A percentile compares a stretch with the other conserved stretches of the same genome.
phyloP scores from a whole-genome alignment of 2,329 filamentous ascomycete species.

The Trichoderma sp. region DNA sequence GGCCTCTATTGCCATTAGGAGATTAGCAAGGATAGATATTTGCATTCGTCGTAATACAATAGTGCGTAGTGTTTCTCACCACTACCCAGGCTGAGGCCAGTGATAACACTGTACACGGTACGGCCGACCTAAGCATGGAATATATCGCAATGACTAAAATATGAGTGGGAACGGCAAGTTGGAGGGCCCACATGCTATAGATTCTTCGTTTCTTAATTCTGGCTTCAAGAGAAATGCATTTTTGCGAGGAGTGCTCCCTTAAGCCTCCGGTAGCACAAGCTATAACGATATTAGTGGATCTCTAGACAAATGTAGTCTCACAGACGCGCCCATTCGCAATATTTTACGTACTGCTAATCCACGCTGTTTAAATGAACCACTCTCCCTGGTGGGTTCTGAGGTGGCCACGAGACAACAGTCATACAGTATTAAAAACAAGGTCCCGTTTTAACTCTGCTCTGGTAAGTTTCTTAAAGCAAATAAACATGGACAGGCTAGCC shows the following conservation, averaged over 20 bases:
- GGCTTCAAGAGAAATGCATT: background rate
- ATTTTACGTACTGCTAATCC: background rate
- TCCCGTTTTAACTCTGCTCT: slow-evolving; percentile 15
- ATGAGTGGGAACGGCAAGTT: background rate
- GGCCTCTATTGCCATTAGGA: background rate
- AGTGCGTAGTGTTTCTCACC: too few relatives aligned
- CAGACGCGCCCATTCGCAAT: background rate
- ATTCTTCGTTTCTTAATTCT: background rate
- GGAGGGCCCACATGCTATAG: too few relatives aligned
- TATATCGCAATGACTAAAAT: background rate
- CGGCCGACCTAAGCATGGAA: too few relatives aligned
- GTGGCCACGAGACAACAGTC: background rate
- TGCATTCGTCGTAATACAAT: too few relatives aligned
- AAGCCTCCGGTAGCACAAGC: background rate
- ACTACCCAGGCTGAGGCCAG: background rate
- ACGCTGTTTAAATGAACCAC: background rate
- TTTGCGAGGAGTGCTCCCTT: background rate
- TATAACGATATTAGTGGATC: background rate
- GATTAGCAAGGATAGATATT: background rate
- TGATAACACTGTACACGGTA: background rate
- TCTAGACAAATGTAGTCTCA: background rate
- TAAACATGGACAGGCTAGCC: slow-evolving; percentile 11
- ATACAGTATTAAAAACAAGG: slow-evolving; percentile 16
- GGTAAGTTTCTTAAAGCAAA: slow-evolving; percentile 14
- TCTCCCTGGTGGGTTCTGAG: background rate